A percentile compares a stretch with the other conserved stretches of the same genome.
These are phyloP conservation scores for Termitomyces sp. DNA, from an alignment of 768 basidiomycete species.

Conservation along the genomic window DNA sequence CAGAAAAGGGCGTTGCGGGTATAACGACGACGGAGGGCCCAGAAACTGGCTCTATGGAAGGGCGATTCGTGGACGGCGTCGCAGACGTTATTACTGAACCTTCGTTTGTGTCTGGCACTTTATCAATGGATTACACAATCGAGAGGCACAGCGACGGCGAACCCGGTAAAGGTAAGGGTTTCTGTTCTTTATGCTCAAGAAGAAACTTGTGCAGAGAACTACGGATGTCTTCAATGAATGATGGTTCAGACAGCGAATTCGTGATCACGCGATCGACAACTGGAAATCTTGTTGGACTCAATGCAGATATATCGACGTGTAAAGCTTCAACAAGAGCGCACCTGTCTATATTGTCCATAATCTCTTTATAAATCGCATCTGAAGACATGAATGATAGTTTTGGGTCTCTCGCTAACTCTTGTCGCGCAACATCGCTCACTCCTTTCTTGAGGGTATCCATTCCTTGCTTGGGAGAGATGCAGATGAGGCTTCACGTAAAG, in stretches of 20 bases:
- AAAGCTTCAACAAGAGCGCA: slow-evolving; percentile 19
- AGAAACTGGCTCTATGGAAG: slow-evolving; percentile 7
- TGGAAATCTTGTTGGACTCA: slow-evolving; percentile 49
- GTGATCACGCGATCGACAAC: slow-evolving; percentile 61
- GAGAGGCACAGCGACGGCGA: slow-evolving; percentile 7
- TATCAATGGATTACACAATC: slow-evolving; percentile 9
- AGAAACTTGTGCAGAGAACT: slow-evolving; percentile 43
- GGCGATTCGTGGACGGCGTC: slow-evolving; percentile 9
- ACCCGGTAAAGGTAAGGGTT: slow-evolving; percentile 13
- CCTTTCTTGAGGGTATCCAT: slow-evolving; percentile 50
- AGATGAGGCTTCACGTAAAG: neutral
- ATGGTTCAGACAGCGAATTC: slow-evolving; percentile 42
- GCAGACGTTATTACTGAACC: slow-evolving; percentile 5
- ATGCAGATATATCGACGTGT: neutral
- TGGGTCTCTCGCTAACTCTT: slow-evolving; percentile 50
- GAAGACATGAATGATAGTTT: slow-evolving; percentile 49
- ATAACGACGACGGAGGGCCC: slow-evolving; percentile 6
- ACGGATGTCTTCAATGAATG: slow-evolving; percentile 41
- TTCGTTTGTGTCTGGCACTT: slow-evolving; percentile 15
- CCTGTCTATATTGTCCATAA: slow-evolving; percentile 75
- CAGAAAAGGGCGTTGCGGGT: slow-evolving; percentile 5
- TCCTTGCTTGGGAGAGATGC: slow-evolving; percentile 37
- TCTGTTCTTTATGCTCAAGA: slow-evolving; percentile 31
- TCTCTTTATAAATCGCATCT: slow-evolving; percentile 53
- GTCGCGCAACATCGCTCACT: slow-evolving; percentile 58